Base-by-base conservation (phyloP, 202 grass and related monocot genomes). In the Cymbopogon flexuosus region DNA sequence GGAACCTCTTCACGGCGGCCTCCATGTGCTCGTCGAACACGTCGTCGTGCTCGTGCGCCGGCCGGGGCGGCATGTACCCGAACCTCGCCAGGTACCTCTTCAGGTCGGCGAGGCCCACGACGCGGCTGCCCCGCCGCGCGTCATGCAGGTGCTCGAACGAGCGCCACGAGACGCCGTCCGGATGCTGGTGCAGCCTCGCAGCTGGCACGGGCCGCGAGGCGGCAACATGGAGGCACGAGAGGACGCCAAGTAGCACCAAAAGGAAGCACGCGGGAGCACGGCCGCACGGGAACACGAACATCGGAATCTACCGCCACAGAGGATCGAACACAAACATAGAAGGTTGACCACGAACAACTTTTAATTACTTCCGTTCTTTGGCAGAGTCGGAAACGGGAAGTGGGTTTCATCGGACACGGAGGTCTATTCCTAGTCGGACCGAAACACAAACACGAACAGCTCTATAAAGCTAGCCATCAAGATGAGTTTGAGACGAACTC, bases 1-100 rank as follows among this genome's bases (percentile, higher is more conserved):
- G 94, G 77, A 90, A 97, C 22, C 82, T 54, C 59, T 46, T 83
- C 12, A 97, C 65, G 31, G 89, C 91, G n/a, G 42, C 74, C 77
- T 97, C 89, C 33, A 83, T 73, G 22, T 45, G 73, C 33, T 62
- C 89, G 82, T 97, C 91, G 80, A 93, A 97, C 4, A 60, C 68
- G 70, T 93, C 87, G 42, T 66, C 63, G 76, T 58, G 76, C 62
- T 89, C 11, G 60, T 59, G 76, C 62, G 37, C 33, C 22, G 49
- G 2, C 10, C 51, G 2, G 46, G 8, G 41, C 22, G 34, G 11
- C 60, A 97, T 79, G 69, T 97, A 97, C 8, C 94, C 94, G 76
- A 91, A 97, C 84, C 36, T 79, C 51, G 58, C 81, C 37, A 93
- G 57, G 86, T 97, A 88, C 1, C 36, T 77, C 79, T 91, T 97